Conservation (phyloP, 495 filamentous ascomycete species). For the Penicillium chermesinum region DNA sequence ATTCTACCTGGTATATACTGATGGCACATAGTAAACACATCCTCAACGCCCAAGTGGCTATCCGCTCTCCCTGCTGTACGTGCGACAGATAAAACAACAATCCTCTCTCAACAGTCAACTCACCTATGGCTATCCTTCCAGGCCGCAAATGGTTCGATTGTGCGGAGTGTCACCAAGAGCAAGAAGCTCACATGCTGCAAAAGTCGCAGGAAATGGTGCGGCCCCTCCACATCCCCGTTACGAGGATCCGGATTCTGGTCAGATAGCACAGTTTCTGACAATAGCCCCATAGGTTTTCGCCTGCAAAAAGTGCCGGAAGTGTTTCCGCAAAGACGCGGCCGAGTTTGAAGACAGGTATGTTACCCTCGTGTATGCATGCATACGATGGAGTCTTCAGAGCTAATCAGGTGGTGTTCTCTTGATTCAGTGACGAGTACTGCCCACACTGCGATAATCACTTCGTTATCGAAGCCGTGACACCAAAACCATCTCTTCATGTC, state of each 20-base stretch:
- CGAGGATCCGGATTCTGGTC: not conserved
- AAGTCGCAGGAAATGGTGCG: slow-evolving; percentile 78
- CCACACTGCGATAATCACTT: slow-evolving; percentile 99
- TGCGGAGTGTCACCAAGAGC: slow-evolving; percentile 86
- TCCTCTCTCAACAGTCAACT: not conserved
- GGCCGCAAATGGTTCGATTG: slow-evolving; percentile 98
- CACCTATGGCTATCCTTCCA: not conserved
- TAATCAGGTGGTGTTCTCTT: not conserved
- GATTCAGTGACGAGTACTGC: slow-evolving; percentile 98
- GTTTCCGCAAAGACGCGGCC: slow-evolving; percentile 85
- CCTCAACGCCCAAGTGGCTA: slow-evolving; percentile 94
- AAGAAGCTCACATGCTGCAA: slow-evolving; percentile 66
- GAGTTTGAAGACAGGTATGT: slow-evolving; percentile 82
- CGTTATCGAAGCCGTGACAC: slow-evolving; percentile 78
- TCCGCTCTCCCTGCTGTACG: slow-evolving; percentile 92
- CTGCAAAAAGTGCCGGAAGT: slow-evolving; percentile 98
- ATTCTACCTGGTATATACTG: slow-evolving; percentile 7
- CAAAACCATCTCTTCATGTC: slow-evolving; percentile 71
- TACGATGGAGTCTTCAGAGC: not conserved
- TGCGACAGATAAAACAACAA: not conserved
- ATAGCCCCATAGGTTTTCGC: slow-evolving; percentile 55
- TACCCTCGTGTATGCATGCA: slow-evolving; percentile 1
- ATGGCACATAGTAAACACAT: slow-evolving; percentile 73
- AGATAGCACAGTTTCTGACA: slow-evolving; percentile 2
- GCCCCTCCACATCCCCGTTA: not conserved